These are phyloP conservation scores for Rhizopogon salebrosus DNA, from an alignment of 768 basidiomycete genomes.

Conservation along the genomic window DNA sequence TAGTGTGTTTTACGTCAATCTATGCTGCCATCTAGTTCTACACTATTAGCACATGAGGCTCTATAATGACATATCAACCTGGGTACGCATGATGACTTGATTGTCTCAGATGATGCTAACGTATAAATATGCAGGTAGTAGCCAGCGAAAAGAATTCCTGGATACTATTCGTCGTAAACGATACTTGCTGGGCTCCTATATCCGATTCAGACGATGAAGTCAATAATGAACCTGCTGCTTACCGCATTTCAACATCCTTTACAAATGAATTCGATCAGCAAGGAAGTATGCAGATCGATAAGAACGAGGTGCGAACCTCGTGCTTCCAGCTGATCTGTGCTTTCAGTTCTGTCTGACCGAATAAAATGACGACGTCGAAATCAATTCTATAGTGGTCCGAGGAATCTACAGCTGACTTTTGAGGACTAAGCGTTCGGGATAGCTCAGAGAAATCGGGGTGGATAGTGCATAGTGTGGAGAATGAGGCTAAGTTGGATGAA, in stretches of 20 bases:
- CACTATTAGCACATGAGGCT: too few species aligned
- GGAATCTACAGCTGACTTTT: background rate
- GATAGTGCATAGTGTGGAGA: conserved; percentile 1
- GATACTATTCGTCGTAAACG: background rate
- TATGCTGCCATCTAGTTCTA: too few species aligned
- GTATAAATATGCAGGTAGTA: too few species aligned
- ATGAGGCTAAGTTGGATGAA: conserved; percentile 3
- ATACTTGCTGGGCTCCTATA: conserved; percentile 1
- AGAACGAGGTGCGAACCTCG: conserved; percentile 17
- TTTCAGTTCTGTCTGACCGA: conserved; percentile 36
- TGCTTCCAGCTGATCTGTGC: conserved; percentile 36
- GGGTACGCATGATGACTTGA: too few species aligned
- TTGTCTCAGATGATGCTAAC: too few species aligned
- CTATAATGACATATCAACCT: too few species aligned
- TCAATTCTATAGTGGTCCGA: conserved; percentile 14
- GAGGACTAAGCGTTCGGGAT: background rate
- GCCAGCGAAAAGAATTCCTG: too few species aligned
- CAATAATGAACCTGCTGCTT: background rate
- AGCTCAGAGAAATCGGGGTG: conserved; percentile 3
- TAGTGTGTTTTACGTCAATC: too few species aligned
- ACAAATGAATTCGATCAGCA: background rate
- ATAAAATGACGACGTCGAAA: conserved; percentile 29
- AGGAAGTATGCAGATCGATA: background rate
- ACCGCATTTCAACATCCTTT: conserved; percentile 30
- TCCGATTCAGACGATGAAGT: background rate